Conservation (phyloP, 192 early-diverging fungal genomes). For the Coemansia sp. region DNA sequence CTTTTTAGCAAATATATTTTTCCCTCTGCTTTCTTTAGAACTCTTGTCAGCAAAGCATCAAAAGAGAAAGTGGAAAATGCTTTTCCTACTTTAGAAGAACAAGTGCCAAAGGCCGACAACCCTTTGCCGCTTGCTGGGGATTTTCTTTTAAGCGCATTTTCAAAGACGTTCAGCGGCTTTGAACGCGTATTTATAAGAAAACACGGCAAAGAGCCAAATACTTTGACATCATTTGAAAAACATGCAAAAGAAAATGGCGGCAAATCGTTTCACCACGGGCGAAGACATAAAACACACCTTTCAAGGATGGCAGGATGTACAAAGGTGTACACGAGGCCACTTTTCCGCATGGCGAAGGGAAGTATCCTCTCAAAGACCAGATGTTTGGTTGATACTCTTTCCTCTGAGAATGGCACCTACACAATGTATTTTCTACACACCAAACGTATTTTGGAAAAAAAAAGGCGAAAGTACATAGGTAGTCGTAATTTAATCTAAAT, state of each 20-base stretch:
- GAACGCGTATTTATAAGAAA: too few relatives aligned
- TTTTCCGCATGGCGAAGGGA: background rate
- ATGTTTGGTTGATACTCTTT: background rate
- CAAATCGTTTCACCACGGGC: background rate
- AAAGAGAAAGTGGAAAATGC: background rate
- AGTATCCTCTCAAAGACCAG: background rate
- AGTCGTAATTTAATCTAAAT: too few relatives aligned
- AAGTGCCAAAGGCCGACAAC: background rate
- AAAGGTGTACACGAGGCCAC: background rate
- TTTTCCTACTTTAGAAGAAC: background rate
- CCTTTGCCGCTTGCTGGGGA: background rate
- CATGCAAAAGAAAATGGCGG: too few relatives aligned
- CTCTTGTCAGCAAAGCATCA: background rate
- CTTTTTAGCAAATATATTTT: background rate
- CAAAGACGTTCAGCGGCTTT: too few relatives aligned
- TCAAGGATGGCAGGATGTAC: background rate
- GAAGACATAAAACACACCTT: background rate
- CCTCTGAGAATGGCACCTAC: background rate
- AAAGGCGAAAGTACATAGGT: too few relatives aligned
- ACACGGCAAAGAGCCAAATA: too few relatives aligned
- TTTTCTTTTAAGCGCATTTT: too few relatives aligned
- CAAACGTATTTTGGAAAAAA: too few relatives aligned
- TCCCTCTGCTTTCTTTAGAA: background rate
- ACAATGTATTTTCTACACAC: background rate
- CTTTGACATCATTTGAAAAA: too few relatives aligned